These are phyloP conservation scores for Asparagopsis taxiformis DNA, from an alignment of 31 red algal genomes.

Conservation along the genomic window DNA sequence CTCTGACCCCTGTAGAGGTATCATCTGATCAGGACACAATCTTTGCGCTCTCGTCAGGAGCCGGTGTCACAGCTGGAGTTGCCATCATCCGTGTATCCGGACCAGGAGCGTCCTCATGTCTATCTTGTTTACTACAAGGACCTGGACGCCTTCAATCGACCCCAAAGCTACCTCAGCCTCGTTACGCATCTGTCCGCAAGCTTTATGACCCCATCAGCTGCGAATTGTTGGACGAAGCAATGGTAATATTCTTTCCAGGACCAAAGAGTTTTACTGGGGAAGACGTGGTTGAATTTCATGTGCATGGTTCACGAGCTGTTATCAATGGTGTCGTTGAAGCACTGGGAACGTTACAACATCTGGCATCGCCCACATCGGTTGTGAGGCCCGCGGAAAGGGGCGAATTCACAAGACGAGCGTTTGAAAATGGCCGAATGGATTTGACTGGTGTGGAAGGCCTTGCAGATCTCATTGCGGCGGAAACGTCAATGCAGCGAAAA, in stretches of 20 bases:
- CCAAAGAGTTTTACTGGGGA: conserved; percentile 89
- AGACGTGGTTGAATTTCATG: conserved; percentile 92
- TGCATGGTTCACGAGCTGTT: conserved; percentile 90
- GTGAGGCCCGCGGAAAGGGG: conserved; percentile 72
- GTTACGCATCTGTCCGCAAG: conserved; percentile 45
- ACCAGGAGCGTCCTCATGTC: conserved; percentile 16
- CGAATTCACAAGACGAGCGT: conserved; percentile 89
- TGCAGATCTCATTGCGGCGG: conserved; percentile 89
- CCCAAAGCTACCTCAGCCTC: conserved; percentile 28
- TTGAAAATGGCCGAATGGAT: conserved; percentile 86
- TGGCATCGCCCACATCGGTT: neutral
- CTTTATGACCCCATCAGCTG: conserved; percentile 45
- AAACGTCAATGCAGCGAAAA: conserved; percentile 68
- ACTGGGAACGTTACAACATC: conserved; percentile 9
- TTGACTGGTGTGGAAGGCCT: conserved; percentile 85
- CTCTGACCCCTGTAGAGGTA: too few species aligned
- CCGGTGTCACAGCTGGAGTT: conserved; percentile 65
- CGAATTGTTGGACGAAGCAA: conserved; percentile 79
- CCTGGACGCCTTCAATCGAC: neutral
- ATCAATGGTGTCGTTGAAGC: conserved; percentile 60
- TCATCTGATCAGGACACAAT: conserved; percentile 84
- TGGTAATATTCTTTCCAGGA: conserved; percentile 81
- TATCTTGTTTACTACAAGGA: conserved; percentile 12
- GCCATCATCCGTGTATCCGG: conserved; percentile 84
- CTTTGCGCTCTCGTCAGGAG: conserved; percentile 80